Evolutionary conservation across 2,329 filamentous ascomycete genomes (phyloP), one percentile per base, ranked within the genome.

Genomic region (Knufia fluminis): DNA sequence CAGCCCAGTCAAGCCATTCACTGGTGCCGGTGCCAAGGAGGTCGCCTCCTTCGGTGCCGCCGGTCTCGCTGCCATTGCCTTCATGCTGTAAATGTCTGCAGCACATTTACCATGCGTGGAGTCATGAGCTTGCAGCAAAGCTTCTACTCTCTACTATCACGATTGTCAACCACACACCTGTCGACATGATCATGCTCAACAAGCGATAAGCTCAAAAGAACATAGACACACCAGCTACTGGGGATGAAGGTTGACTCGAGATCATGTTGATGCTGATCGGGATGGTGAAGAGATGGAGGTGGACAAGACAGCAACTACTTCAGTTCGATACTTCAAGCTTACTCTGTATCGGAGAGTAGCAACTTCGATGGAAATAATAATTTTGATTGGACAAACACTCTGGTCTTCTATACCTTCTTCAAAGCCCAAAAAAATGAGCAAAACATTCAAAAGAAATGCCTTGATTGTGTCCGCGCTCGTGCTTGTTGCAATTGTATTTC

Each of bases 11-110:
- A 3, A 42, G 38, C 2, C 38, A 23, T 49, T 7, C 38, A 33
- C 24, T 49, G 46, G 46, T 49, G 46, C 38, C 23, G 46, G 16
- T 36, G 39, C 24, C 39, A 43, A 42, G 38, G 24, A 43, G 12
- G 39, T 26, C 16, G 24, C 23, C 23, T 32, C 24, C 22, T 42
- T 43, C 46, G 46, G 46, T 42, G 46, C 46, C 36, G 46, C 39
- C 17, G 46, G 46, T 49, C 46, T 49, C 22, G 46, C 46, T 36
- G 46, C 46, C 46, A 42, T 49, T 43, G 46, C 46, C 39, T 49
- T 49, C 46, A 49, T 49, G 46, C 20, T 49, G 39, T 49, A 49
- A 43, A 42, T 43, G 39, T 49, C 39, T 42, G 38, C 46, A 42
- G 46, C n/a, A 33, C 46, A 49, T 49, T 43, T 42, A 16, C 46